Evolutionary conservation across 805 yeast genomes (phyloP), one percentile per base, ranked within the genome.

Genomic region (Sugiyamaella valdiviana): DNA sequence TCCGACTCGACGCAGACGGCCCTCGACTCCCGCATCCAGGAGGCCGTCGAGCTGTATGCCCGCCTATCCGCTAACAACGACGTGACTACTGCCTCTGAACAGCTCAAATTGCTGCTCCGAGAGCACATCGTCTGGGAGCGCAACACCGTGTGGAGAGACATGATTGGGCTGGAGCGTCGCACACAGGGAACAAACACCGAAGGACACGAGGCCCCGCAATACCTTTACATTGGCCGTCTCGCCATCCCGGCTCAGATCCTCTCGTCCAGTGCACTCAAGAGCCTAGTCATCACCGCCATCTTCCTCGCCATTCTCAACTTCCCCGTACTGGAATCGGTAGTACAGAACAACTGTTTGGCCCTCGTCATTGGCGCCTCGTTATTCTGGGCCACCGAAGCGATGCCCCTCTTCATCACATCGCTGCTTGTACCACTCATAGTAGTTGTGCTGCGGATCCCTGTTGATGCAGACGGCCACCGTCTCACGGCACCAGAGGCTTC

Each of bases 61-160:
- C 64, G 70, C 15, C 64, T 80, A 17, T 62, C 73, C 7, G 58
- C 74, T 56, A 61, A 75, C 64, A 51, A 68, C 51, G 54, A 72
- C 58, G 39, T 53, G 14, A 66, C 60, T 3, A 61, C 59, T 39
- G 85, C 90, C 0, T 70, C 69, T 46, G 79, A 74, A 65, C 59
- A 59, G 36, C 65, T 80, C 39, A 67, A 74, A 46, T 60, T 77
- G 51, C 76, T 79, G 68, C 68, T 91, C 54, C 75, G 97, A 54
- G 99, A 91, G 59, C 95, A 91, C 64, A 85, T 91, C 32, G 96
- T 90, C 16, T 91, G 96, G 95, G 98, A 91, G 68, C 77, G 99
- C 65, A 89, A 89, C 64, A 91, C 97, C 0, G 97, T 91, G 23
- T 91, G 99, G 99, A 82, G 93, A 63, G 97, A 91, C 65, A 82